Conservation (phyloP, 257 asterid species). For the Linaria vulgaris region DNA sequence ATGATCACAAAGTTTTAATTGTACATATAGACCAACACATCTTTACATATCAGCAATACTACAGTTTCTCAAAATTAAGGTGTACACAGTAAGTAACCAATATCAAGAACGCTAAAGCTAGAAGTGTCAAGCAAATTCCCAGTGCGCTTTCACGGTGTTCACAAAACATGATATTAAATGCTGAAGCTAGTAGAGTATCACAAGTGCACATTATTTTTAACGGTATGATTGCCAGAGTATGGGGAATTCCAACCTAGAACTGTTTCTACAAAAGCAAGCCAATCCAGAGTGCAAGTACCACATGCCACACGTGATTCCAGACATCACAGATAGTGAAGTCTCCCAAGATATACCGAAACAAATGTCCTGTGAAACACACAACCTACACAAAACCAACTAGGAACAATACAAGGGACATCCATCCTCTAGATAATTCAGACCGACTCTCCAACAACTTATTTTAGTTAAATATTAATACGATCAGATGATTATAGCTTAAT, state of each 20-base stretch:
- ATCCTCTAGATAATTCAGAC: not conserved
- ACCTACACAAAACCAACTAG: not conserved
- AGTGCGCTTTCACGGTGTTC: not conserved
- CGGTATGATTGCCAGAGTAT: not conserved
- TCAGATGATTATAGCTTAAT: no score
- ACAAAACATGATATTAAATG: not conserved
- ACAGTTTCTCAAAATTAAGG: not conserved
- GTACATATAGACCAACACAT: not conserved
- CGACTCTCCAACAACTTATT: no score
- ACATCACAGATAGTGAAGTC: no score
- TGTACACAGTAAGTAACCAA: not conserved
- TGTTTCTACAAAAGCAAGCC: not conserved
- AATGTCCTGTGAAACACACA: not conserved
- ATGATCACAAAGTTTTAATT: not conserved
- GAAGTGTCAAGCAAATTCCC: not conserved
- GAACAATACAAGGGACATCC: not conserved
- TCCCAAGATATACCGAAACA: no score
- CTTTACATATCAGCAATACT: not conserved
- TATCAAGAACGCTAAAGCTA: not conserved
- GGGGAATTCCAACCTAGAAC: not conserved
- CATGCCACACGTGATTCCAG: no score
- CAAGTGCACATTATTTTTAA: slow-evolving; percentile 3
- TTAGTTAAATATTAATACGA: no score
- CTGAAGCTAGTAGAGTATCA: not conserved
- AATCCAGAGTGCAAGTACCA: not conserved